Evolutionary conservation across 768 basidiomycete species (phyloP).

Genomic region (Termitomyces bulborhizus): DNA sequence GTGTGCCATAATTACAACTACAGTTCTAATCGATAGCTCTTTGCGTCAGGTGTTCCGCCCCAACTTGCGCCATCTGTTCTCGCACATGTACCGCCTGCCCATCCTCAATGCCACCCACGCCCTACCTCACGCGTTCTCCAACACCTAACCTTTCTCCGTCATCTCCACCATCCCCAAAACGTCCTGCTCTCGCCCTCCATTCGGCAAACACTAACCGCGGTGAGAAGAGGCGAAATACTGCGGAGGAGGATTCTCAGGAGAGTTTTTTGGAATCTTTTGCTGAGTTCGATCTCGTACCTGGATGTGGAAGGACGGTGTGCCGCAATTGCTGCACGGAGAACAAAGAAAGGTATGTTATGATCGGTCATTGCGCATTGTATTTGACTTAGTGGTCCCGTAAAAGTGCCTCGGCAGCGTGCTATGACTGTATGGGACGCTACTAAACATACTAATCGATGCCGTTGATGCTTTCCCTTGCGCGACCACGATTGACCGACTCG

Average conservation of each 20-base stretch:
- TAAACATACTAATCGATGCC: not conserved
- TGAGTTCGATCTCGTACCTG: constrained; percentile 19
- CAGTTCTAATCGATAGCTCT: not conserved
- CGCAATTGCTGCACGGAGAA: constrained; percentile 40
- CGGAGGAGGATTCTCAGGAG: constrained; percentile 8
- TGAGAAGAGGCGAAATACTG: constrained; percentile 11
- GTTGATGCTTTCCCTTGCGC: not conserved
- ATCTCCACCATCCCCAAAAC: constrained; percentile 22
- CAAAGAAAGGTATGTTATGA: constrained; percentile 28
- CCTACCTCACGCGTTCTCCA: constrained; percentile 31
- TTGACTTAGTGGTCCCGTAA: not conserved
- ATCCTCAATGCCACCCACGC: constrained; percentile 31
- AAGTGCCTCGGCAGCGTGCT: constrained; percentile 33
- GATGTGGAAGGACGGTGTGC: constrained; percentile 37
- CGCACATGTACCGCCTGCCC: constrained; percentile 34
- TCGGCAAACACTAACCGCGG: constrained; percentile 22
- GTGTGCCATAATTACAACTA: not conserved
- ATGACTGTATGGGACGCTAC: constrained; percentile 24
- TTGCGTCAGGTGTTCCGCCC: constrained; percentile 27
- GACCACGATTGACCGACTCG: not conserved
- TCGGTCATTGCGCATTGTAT: not conserved
- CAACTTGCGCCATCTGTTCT: constrained; percentile 39
- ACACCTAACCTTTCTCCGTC: constrained; percentile 23
- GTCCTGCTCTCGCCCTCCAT: constrained; percentile 22
- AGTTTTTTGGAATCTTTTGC: not conserved